These are phyloP conservation scores for Lichtheimia hyalospora DNA, from an alignment of 371 early-diverging fungal species.

Conservation along the genomic window DNA sequence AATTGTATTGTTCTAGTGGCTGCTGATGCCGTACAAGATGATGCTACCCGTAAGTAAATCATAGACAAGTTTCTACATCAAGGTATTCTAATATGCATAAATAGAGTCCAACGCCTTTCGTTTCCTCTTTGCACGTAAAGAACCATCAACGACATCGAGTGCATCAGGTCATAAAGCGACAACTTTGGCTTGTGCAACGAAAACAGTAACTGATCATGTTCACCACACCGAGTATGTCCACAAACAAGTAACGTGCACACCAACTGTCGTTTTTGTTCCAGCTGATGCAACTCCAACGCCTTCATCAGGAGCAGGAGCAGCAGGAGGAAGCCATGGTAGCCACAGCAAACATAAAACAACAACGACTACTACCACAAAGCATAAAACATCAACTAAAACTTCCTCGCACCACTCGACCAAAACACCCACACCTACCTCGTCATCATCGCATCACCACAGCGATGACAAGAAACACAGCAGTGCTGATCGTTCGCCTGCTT, in stretches of 20 bases:
- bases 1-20: background rate
- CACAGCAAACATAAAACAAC: background rate
- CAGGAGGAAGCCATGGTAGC: background rate
- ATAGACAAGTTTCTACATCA: background rate
- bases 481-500: background rate
- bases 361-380: too few relatives aligned
- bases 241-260: constrained; percentile 18
- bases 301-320: background rate
- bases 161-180: constrained; percentile 14
- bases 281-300: constrained; percentile 10
- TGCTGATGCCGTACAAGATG: constrained; percentile 9
- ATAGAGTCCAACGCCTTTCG: background rate
- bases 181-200: constrained; percentile 11
- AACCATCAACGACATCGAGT: constrained; percentile 9
- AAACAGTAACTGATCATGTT: constrained; percentile 6
- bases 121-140: constrained; percentile 5
- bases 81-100: background rate
- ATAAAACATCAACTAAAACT: too few relatives aligned
- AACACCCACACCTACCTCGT: too few relatives aligned
- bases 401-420: too few relatives aligned
- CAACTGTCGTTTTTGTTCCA: constrained; percentile 21
- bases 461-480: background rate
- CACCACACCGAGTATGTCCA: constrained; percentile 7
- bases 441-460: background rate
- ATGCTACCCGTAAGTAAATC: background rate